phyloP scores from a whole-genome alignment of 1,139 yeast genomes.

The Debaryomyces nepalensis region DNA sequence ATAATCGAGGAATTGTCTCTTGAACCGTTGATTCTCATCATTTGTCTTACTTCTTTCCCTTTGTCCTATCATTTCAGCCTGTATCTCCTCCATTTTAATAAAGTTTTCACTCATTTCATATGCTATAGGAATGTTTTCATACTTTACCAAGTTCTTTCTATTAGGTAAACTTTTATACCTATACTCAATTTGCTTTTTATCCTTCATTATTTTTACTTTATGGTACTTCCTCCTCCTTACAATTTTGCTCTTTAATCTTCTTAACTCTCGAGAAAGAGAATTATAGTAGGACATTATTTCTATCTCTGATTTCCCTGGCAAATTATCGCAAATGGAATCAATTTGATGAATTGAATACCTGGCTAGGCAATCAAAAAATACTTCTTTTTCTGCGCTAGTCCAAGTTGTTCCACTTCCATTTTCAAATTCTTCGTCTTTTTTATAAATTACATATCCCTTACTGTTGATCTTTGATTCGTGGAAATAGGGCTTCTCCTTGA shows the following conservation, averaged over 20 bases:
- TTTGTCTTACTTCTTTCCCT: conserved; percentile 24
- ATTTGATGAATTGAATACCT: conserved; percentile 54
- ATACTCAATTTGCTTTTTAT: background rate
- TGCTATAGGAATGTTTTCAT: conserved; percentile 46
- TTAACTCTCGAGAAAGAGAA: conserved; percentile 34
- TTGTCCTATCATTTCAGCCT: conserved; percentile 31
- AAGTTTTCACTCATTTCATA: conserved; percentile 57
- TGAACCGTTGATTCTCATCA: conserved; percentile 22
- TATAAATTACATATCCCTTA: conserved; percentile 17
- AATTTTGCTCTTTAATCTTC: conserved; percentile 22
- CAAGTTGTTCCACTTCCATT: conserved; percentile 19
- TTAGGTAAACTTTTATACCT: conserved; percentile 6
- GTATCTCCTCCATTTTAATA: conserved; percentile 52
- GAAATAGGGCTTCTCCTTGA: conserved; percentile 11
- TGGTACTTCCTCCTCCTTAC: conserved; percentile 1
- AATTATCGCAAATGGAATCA: conserved; percentile 40
- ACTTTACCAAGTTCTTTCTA: conserved; percentile 11
- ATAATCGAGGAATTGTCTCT: conserved; percentile 12
- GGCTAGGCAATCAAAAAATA: conserved; percentile 36
- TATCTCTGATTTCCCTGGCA: conserved; percentile 45
- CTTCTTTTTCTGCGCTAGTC: conserved; percentile 28
- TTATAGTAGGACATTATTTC: conserved; percentile 56
- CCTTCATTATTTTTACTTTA: conserved; percentile 1
- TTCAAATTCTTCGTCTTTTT: conserved; percentile 7
- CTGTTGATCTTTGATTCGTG: conserved; percentile 16